Conservation (phyloP, 2,329 filamentous ascomycete genomes). For the Fusarium ramigenum region DNA sequence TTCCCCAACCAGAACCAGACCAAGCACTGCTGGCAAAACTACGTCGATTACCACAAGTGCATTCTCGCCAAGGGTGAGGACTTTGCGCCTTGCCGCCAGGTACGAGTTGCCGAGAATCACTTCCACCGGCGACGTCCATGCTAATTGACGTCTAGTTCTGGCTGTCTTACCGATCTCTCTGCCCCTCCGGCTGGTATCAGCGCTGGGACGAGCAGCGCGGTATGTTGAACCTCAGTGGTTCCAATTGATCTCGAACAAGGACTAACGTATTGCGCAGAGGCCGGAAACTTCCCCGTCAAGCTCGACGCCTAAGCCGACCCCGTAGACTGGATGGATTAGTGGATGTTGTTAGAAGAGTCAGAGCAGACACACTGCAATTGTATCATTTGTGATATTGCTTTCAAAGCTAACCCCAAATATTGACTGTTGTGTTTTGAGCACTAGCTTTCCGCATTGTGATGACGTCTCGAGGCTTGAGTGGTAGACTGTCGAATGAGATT, state of each 20-base stretch:
- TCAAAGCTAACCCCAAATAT: conserved; percentile 41
- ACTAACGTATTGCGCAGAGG: conserved; percentile 59
- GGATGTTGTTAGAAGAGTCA: conserved; percentile 44
- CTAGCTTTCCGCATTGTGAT: conserved; percentile 16
- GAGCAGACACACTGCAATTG: conserved; percentile 50
- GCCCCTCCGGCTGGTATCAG: conserved; percentile 92
- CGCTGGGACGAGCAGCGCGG: conserved; percentile 98
- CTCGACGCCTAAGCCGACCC: conserved; percentile 64
- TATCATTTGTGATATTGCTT: conserved; percentile 48
- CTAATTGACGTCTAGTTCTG: conserved; percentile 74
- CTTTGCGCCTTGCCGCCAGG: conserved; percentile 96
- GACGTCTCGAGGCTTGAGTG: conserved; percentile 16
- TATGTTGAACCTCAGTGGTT: conserved; percentile 57
- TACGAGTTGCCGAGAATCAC: conserved; percentile 52
- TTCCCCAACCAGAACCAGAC: conserved; percentile 99
- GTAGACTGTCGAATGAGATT: conserved; percentile 14
- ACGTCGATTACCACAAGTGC: conserved; percentile 99
- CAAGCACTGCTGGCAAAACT: conserved; percentile 99
- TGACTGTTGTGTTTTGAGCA: conserved; percentile 31
- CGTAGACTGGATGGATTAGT: conserved; percentile 34
- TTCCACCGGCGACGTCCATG: background rate
- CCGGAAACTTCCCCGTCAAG: conserved; percentile 73
- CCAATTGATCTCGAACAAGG: conserved; percentile 16
- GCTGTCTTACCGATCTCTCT: conserved; percentile 95
- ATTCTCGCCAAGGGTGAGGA: conserved; percentile 98